Evolutionary conservation across 2,329 filamentous ascomycete genomes (phyloP).

Genomic region (Rhinocladiella mackenziei): DNA sequence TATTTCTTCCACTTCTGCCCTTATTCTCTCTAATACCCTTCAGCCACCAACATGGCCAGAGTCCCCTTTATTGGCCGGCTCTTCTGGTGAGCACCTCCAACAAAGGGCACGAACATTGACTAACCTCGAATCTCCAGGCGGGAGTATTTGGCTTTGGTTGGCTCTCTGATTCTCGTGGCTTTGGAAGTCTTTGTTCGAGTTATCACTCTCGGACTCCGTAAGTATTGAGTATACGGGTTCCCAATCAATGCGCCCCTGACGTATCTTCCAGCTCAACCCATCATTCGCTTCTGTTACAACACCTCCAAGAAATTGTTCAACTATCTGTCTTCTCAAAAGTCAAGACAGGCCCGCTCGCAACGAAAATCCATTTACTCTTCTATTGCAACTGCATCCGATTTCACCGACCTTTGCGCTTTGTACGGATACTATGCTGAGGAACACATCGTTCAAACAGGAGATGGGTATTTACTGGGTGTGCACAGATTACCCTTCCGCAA

Average conservation of each 20-base stretch:
- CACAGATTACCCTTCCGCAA: conserved; percentile 80
- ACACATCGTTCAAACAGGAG: conserved; percentile 88
- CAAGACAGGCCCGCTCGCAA: conserved; percentile 62
- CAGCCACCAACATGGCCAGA: conserved; percentile 47
- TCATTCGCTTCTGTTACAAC: conserved; percentile 78
- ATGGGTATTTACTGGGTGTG: conserved; percentile 87
- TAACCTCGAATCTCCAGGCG: conserved; percentile 47
- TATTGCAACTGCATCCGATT: conserved; percentile 83
- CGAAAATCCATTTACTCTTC: conserved; percentile 68
- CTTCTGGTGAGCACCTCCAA: conserved; percentile 41
- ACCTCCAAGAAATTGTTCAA: conserved; percentile 82
- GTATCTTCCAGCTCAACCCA: conserved; percentile 59
- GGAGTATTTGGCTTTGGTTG: conserved; percentile 83
- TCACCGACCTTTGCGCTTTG: conserved; percentile 85
- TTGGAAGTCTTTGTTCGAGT: conserved; percentile 80
- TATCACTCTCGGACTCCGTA: conserved; percentile 82
- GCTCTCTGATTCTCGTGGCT: conserved; percentile 76
- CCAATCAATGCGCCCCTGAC: conserved; percentile 14
- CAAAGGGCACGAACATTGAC: background rate
- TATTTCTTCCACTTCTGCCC: conserved; percentile 2
- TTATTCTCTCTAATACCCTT: conserved; percentile 3
- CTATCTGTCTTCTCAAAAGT: conserved; percentile 65
- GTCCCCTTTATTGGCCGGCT: conserved; percentile 63
- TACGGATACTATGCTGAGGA: conserved; percentile 94
- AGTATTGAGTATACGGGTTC: conserved; percentile 34